phyloP scores from a whole-genome alignment of 139 green algal genomes.

The Tetratostichococcus sp. region DNA sequence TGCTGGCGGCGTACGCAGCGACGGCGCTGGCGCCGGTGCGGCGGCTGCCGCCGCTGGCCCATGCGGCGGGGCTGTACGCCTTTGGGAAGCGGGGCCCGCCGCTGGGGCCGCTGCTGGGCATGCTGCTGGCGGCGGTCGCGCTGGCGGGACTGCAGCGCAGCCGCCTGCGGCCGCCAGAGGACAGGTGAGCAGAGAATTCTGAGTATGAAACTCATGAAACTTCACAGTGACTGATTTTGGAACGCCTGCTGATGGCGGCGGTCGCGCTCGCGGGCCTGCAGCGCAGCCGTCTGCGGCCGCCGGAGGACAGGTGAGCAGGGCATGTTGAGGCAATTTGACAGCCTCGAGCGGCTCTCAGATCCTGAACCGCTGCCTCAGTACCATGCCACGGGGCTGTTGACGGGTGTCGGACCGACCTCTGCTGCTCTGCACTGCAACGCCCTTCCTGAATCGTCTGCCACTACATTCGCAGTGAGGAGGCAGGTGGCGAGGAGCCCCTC shows the following conservation, averaged over 20 bases:
- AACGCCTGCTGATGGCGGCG: constrained; percentile 1
- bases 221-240: no score
- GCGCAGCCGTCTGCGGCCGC: neutral
- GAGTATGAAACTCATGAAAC: no score
- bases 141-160: constrained; percentile 2
- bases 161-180: neutral
- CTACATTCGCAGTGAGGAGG: no score
- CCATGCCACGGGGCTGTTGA: no score
- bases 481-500: no score
- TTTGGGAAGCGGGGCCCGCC: neutral
- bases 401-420: neutral
- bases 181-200: no score
- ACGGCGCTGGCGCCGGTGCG: constrained; percentile 7
- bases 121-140: constrained; percentile 1
- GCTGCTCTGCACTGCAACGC: no score
- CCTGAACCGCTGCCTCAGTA: no score
- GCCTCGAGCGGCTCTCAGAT: no score
- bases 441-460: no score
- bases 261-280: constrained; percentile 2
- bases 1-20: constrained; percentile 13
- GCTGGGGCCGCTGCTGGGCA: constrained; percentile 7
- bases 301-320: neutral
- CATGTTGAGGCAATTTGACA: no score
- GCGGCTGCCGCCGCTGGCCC: neutral
- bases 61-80: constrained; percentile 5